Base-by-base conservation (phyloP, 2,329 filamentous ascomycete species). In the Penicillium capsulatum region DNA sequence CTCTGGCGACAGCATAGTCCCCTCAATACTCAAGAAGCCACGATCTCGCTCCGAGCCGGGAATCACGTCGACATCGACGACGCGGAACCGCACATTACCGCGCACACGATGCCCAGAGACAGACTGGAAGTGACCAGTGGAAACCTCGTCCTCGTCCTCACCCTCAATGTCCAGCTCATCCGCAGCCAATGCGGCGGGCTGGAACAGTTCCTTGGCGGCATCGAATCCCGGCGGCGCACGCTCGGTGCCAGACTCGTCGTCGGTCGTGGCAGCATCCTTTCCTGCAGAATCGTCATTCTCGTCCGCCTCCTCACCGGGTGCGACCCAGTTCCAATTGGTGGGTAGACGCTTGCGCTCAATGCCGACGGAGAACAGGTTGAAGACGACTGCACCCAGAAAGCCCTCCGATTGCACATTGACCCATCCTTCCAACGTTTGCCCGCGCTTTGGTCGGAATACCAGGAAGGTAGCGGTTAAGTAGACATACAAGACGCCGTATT, bases 381-480 rank as follows among this genome's bases (percentile, higher is more conserved):
- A 90, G 63, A 88, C 92, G 8, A 94, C 80, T 2, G 96, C 77
- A 14, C 91, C 90, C 5, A 98, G 75, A 59, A 96, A 88, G 5
- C 87, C 88, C 53, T 92, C 86, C 33, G 84, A 91, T 60, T 94
- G 87, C 19, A 96, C 73, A 56, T 91, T 92, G 40, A 96, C 77
- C 51, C 76, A 82, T 8, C 88, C 92, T 51, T 90, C 83, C 59
- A 97, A 76, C 65, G 77, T 80, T 7, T 81, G 79, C 24, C 86
- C 86, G 31, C 79, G 77, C 37, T 75, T 72, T 0, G 92, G 91
- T 20, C 84, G 77, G 61, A 95, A 94, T 13, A 97, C 70, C 31
- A 94, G 74, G 47, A 95, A 84, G 15, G 94, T 88, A 1, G 84
- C 88, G 0, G 88, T 95, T 15, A 94, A 77, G 83, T 91, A 97